These are phyloP conservation scores for Asterochloris sp. DNA, from an alignment of 139 green algal genomes.

Conservation along the genomic window DNA sequence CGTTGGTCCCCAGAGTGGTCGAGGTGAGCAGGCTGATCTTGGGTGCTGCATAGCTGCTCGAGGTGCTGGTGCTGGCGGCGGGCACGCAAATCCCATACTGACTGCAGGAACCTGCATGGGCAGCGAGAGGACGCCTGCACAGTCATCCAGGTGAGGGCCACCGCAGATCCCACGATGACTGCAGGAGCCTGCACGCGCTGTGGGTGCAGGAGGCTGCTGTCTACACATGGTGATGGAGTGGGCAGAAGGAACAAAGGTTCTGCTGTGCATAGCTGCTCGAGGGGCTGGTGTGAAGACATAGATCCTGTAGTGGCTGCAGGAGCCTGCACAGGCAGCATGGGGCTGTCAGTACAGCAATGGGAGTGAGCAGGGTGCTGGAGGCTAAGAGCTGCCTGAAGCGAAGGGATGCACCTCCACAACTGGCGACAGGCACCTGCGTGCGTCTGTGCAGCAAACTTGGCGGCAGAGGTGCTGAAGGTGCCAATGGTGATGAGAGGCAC, in stretches of 20 bases:
- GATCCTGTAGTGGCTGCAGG: no score
- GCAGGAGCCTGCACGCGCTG: background rate
- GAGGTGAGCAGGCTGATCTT: slow-evolving; percentile 3
- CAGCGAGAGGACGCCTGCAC: background rate
- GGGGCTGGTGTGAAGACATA: background rate
- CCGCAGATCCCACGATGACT: background rate
- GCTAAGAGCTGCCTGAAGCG: no score
- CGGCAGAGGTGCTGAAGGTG: no score
- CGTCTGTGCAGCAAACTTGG: no score
- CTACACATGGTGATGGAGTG: background rate
- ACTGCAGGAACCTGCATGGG: slow-evolving; percentile 14
- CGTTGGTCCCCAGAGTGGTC: background rate
- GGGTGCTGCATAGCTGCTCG: background rate
- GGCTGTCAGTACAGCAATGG: no score
- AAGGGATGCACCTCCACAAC: no score
- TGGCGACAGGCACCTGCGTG: no score
- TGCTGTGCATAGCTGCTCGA: background rate
- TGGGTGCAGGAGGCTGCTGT: background rate
- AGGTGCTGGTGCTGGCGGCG: background rate
- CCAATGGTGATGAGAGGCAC: no score
- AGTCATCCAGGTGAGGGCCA: background rate
- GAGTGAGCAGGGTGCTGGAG: no score
- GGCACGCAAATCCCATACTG: slow-evolving; percentile 9
- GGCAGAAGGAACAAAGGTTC: background rate
- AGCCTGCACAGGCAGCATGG: no score